Conservation (phyloP, 257 asterid genomes). For the Nicotiana knightiana region DNA sequence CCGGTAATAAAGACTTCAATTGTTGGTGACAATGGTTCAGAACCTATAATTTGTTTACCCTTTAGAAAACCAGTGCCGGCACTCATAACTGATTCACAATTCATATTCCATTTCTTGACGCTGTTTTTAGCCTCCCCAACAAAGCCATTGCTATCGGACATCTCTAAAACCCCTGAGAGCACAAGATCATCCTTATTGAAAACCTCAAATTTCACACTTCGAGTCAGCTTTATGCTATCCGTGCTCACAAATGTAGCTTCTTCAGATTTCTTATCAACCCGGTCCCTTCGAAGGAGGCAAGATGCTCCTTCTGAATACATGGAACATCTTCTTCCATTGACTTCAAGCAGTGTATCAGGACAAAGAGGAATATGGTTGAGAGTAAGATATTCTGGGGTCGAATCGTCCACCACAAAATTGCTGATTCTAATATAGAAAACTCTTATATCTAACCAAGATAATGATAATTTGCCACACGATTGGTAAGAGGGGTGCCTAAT, state of each 20-base stretch:
- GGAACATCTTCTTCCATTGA: conserved; percentile 63
- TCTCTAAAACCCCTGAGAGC: conserved; percentile 67
- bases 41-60: conserved; percentile 48
- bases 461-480: conserved; percentile 27
- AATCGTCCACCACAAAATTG: conserved; percentile 55
- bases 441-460: conserved; percentile 54
- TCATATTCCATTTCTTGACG: conserved; percentile 52
- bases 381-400: conserved; percentile 63
- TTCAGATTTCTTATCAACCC: conserved; percentile 77
- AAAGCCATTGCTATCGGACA: conserved; percentile 43
- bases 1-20: conserved; percentile 93
- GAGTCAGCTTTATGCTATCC: conserved; percentile 57
- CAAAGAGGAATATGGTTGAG: conserved; percentile 61
- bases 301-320: conserved; percentile 57
- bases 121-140: conserved; percentile 37
- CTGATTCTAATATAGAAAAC: conserved; percentile 76
- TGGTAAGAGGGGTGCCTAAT: conserved; percentile 47
- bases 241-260: conserved; percentile 91
- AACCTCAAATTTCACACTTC: conserved; percentile 70
- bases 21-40: conserved; percentile 48
- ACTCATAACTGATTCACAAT: conserved; percentile 57
- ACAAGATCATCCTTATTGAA: conserved; percentile 50
- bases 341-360: conserved; percentile 72
- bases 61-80: conserved; percentile 55
- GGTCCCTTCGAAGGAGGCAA: conserved; percentile 61